These are phyloP conservation scores for Willaertia magna DNA, from an alignment of 208 protist genomes.

Conservation along the genomic window DNA sequence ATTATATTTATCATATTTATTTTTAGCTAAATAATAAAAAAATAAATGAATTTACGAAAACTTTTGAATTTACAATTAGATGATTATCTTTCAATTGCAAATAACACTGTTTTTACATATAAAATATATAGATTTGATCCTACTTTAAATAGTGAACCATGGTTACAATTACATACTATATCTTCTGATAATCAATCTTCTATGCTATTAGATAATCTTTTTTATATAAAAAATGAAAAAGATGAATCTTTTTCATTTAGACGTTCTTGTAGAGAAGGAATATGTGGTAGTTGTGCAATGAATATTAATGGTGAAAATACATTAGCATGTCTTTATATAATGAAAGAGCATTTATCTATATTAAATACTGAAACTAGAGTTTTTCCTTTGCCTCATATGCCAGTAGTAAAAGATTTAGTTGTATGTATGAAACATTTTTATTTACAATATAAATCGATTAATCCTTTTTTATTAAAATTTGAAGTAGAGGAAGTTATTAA, in stretches of 20 bases:
- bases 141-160: background rate
- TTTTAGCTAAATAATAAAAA: too few species aligned
- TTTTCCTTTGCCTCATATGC: conserved; percentile 67
- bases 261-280: conserved; percentile 70
- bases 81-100: too few species aligned
- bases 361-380: conserved; percentile 14
- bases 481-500: conserved; percentile 33
- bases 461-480: conserved; percentile 63
- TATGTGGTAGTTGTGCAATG: conserved; percentile 81
- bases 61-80: too few species aligned
- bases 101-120: too few species aligned
- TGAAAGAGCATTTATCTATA: conserved; percentile 58
- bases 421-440: conserved; percentile 74
- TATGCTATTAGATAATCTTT: conserved; percentile 72
- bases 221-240: conserved; percentile 71
- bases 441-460: conserved; percentile 68
- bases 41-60: too few species aligned
- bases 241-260: conserved; percentile 71
- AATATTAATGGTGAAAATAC: conserved; percentile 81
- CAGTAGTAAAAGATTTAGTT: conserved; percentile 72
- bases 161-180: background rate
- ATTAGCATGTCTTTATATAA: conserved; percentile 63
- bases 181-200: background rate
- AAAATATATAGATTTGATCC: background rate
- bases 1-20: too few species aligned